A percentile compares a stretch with the other conserved stretches of the same genome.
These are phyloP conservation scores for Tinospora cordifolia DNA, from an alignment of 164 flowering plant genomes.

Conservation along the genomic window DNA sequence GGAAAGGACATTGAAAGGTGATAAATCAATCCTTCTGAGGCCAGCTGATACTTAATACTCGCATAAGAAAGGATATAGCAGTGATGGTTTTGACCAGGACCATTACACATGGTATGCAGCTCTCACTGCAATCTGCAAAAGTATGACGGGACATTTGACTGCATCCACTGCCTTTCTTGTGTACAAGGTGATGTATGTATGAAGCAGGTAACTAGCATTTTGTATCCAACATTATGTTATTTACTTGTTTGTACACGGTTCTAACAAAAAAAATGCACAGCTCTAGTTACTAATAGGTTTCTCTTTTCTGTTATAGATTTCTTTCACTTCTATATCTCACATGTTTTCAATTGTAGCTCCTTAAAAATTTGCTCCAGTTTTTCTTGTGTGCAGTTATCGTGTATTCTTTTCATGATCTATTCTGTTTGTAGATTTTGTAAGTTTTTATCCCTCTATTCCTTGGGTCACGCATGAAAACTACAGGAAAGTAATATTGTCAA, in stretches of 20 bases:
- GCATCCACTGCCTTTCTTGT: neutral
- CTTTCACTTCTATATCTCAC: neutral
- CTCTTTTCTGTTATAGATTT: conserved; percentile 1
- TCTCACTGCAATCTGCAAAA: conserved; percentile 9
- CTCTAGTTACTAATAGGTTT: neutral
- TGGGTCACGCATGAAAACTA: neutral
- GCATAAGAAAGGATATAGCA: conserved; percentile 4
- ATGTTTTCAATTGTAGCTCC: neutral
- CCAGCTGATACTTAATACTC: neutral
- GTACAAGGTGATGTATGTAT: conserved; percentile 13
- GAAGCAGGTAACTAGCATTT: conserved; percentile 1
- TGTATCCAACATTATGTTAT: neutral
- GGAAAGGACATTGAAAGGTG: neutral
- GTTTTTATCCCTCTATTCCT: neutral
- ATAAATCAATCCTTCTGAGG: conserved; percentile 6
- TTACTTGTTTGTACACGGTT: neutral
- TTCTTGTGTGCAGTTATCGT: neutral
- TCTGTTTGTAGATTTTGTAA: neutral
- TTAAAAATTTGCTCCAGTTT: neutral
- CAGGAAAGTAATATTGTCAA: neutral
- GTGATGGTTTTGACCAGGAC: conserved; percentile 5
- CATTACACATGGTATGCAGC: neutral
- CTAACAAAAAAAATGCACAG: neutral
- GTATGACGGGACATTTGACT: conserved; percentile 5
- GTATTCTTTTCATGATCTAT: neutral